phyloP scores from a whole-genome alignment of 768 basidiomycete species.

The Rhizopogon vinicolor region DNA sequence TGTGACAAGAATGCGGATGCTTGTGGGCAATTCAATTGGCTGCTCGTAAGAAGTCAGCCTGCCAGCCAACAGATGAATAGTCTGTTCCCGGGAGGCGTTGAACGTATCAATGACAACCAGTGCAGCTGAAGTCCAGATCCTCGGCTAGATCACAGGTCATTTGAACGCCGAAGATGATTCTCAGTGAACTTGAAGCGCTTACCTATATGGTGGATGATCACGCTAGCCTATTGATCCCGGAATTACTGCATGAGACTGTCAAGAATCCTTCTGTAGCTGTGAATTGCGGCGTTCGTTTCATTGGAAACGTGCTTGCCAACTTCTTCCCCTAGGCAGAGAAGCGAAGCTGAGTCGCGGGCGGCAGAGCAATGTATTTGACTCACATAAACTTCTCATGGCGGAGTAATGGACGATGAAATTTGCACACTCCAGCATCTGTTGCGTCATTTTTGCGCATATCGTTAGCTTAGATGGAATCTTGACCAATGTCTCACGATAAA shows the following conservation, averaged over 20 bases:
- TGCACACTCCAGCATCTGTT: conserved; percentile 21
- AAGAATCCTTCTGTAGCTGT: neutral
- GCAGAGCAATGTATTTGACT: neutral
- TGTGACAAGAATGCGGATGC: conserved; percentile 4
- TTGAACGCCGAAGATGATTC: too few species aligned
- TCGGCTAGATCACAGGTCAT: too few species aligned
- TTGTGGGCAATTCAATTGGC: neutral
- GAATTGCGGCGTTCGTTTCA: neutral
- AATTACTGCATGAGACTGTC: neutral
- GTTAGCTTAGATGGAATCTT: too few species aligned
- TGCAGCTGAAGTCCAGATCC: too few species aligned
- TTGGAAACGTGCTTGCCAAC: neutral
- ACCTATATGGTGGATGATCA: too few species aligned
- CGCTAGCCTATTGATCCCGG: too few species aligned
- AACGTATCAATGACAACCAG: too few species aligned
- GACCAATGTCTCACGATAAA: too few species aligned
- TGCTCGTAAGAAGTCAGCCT: too few species aligned
- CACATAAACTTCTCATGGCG: conserved; percentile 16
- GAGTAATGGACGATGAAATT: conserved; percentile 24
- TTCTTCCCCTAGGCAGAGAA: neutral
- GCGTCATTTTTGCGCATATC: neutral
- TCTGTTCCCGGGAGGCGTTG: too few species aligned
- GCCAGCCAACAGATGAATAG: too few species aligned
- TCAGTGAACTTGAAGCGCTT: too few species aligned
- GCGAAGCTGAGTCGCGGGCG: neutral